Conservation (phyloP, 768 basidiomycete genomes). For the Hortiboletus flavorubellus region DNA sequence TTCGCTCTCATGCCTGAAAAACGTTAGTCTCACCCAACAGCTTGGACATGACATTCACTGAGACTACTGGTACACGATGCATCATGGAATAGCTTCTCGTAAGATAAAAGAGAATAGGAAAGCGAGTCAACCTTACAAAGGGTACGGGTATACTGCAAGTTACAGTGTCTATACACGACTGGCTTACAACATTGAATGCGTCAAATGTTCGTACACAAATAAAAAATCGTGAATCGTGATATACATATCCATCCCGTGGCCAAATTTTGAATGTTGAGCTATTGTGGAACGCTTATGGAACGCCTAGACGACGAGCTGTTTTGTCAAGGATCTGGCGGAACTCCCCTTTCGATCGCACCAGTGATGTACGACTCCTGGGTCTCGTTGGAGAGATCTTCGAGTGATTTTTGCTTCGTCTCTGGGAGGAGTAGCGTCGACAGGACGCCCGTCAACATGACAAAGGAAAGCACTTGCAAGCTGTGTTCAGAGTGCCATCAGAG, state of each 20-base stretch:
- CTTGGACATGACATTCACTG: neutral
- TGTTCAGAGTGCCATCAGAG: neutral
- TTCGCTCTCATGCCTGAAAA: neutral
- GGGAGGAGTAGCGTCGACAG: slow-evolving; percentile 80
- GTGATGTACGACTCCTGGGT: slow-evolving; percentile 58
- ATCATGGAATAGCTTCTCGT: neutral
- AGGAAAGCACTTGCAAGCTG: slow-evolving; percentile 72
- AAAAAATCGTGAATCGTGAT: neutral
- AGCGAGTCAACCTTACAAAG: neutral
- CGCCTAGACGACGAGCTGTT: neutral
- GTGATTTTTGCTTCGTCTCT: slow-evolving; percentile 63
- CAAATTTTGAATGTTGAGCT: too few species aligned
- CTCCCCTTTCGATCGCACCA: slow-evolving; percentile 11
- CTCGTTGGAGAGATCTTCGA: slow-evolving; percentile 76
- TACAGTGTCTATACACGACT: neutral
- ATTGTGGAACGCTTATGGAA: neutral
- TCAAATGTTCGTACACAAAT: neutral
- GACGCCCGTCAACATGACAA: slow-evolving; percentile 83
- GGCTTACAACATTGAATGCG: neutral
- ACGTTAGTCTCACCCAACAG: neutral
- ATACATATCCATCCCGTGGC: neutral
- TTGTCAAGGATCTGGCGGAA: slow-evolving; percentile 7
- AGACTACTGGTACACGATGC: neutral
- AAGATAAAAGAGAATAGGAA: neutral
- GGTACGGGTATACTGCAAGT: neutral